These are phyloP conservation scores for Microglena sp. DNA, from an alignment of 139 green algal genomes.

Conservation along the genomic window DNA sequence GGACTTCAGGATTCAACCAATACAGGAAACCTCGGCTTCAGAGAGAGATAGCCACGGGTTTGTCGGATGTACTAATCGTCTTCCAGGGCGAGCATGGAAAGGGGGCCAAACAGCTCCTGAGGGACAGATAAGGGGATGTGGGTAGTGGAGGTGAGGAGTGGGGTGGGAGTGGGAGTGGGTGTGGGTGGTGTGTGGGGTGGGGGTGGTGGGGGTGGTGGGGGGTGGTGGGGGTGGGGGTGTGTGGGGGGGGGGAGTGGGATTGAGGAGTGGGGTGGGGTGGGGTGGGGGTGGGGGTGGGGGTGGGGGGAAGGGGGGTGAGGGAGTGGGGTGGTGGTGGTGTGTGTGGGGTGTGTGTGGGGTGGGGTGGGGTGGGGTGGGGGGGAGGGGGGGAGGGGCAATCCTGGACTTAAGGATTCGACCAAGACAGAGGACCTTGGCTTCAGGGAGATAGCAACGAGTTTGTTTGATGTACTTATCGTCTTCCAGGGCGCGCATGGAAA, in stretches of 20 bases:
- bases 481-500: conserved; percentile 82
- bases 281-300: no score
- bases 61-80: conserved; percentile 82
- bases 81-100: conserved; percentile 82
- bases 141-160: neutral
- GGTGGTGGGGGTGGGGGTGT: no score
- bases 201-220: no score
- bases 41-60: conserved; percentile 84
- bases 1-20: conserved; percentile 78
- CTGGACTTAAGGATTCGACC: conserved; percentile 82
- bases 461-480: conserved; percentile 81
- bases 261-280: no score
- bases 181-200: no score
- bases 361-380: no score
- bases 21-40: conserved; percentile 70
- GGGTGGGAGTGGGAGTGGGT: no score
- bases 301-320: no score
- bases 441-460: conserved; percentile 81
- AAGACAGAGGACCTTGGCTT: conserved; percentile 75
- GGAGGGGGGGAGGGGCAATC: conserved; percentile 81
- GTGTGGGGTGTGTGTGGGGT: no score
- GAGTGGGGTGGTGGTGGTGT: no score
- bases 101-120: conserved; percentile 87
- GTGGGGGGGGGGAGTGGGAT: no score
- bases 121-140: neutral